Evolutionary conservation across 2,329 filamentous ascomycete species (phyloP).

Genomic region (Epichloe aotearoae): DNA sequence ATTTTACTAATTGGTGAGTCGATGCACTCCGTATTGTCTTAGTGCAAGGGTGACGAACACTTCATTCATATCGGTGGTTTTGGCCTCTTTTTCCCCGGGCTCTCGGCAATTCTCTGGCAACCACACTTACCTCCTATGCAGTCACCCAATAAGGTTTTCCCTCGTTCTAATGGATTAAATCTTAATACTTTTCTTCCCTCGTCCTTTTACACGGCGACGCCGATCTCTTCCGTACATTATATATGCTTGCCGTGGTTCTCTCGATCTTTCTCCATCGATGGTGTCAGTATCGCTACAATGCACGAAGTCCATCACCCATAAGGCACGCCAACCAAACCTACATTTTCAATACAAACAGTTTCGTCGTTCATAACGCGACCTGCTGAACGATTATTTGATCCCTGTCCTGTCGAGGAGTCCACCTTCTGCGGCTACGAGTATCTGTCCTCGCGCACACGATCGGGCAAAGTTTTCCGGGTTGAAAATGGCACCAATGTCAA

Average conservation of each 20-base stretch:
- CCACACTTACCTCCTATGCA: background rate
- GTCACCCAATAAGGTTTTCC: background rate
- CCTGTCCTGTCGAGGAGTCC: background rate
- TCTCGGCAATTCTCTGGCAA: background rate
- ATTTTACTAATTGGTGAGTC: conserved; percentile 4
- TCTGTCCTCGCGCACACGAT: background rate
- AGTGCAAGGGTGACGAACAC: conserved; percentile 4
- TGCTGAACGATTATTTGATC: background rate
- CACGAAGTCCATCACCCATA: conserved; percentile 9
- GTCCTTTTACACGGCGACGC: background rate
- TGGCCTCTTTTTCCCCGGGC: background rate
- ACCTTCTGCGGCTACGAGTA: background rate
- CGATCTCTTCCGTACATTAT: background rate
- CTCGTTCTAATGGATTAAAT: background rate
- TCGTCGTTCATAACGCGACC: conserved; percentile 2
- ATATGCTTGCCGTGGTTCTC: background rate
- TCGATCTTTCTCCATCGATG: conserved; percentile 1
- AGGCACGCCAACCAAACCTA: conserved; percentile 4
- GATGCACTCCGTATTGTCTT: conserved; percentile 2
- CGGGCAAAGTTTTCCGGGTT: conserved; percentile 7
- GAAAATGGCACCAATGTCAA: conserved; percentile 29
- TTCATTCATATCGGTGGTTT: conserved; percentile 1
- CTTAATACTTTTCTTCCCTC: background rate
- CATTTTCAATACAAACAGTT: background rate
- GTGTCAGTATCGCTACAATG: conserved; percentile 10